Evolutionary conservation across 495 filamentous ascomycete genomes (phyloP).

Genomic region (Neurospora sp.): DNA sequence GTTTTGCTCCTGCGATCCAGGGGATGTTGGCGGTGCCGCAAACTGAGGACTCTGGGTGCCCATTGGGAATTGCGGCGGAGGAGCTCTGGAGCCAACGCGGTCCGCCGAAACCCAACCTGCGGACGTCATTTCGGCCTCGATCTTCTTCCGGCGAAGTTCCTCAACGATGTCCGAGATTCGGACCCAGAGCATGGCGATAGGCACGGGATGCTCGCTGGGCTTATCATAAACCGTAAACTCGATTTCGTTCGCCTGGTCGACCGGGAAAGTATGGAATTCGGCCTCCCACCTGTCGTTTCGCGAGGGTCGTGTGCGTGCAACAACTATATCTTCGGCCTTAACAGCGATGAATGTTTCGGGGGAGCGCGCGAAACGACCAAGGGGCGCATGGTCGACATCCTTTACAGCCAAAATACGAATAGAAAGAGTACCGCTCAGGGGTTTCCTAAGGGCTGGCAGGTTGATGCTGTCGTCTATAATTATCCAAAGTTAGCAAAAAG

Average conservation of each 20-base stretch:
- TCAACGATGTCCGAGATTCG: conserved; percentile 95
- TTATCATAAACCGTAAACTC: conserved; percentile 98
- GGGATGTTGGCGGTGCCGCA: conserved; percentile 24
- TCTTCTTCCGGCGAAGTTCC: conserved; percentile 93
- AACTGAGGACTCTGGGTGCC: conserved; percentile 36
- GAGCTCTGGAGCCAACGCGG: conserved; percentile 57
- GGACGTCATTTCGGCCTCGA: conserved; percentile 83
- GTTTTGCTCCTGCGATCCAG: conserved; percentile 13
- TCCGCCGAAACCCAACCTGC: conserved; percentile 96
- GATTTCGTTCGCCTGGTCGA: conserved; percentile 97
- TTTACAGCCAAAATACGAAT: conserved; percentile 80
- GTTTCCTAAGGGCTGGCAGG: conserved; percentile 86
- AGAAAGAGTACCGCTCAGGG: conserved; percentile 77
- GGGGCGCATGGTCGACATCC: conserved; percentile 89
- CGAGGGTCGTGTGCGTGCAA: conserved; percentile 79
- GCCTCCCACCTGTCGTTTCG: conserved; percentile 84
- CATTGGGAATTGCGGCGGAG: conserved; percentile 46
- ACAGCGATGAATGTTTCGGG: conserved; percentile 92
- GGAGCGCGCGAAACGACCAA: conserved; percentile 73
- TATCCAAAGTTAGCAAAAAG: conserved; percentile 4
- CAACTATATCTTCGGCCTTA: conserved; percentile 89
- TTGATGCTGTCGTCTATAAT: conserved; percentile 86
- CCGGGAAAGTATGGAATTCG: conserved; percentile 79
- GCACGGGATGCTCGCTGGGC: conserved; percentile 74
- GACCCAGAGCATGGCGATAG: conserved; percentile 93